phyloP scores from a whole-genome alignment of 2,329 filamentous ascomycete genomes.

The Diaporthe capsici region DNA sequence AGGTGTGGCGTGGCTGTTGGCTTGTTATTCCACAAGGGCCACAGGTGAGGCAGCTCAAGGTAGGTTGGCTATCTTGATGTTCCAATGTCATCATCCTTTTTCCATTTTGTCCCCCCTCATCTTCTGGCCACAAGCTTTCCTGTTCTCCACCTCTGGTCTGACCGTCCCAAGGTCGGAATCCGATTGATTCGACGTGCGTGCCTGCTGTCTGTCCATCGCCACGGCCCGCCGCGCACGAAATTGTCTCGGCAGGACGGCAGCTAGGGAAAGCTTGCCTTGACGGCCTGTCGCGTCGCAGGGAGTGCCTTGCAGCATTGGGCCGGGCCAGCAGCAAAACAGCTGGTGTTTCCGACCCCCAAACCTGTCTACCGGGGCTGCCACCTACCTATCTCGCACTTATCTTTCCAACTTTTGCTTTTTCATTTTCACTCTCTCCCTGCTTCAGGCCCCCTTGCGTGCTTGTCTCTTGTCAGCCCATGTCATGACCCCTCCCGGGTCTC shows the following conservation, averaged over 20 bases:
- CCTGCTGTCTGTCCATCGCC: conserved; percentile 8
- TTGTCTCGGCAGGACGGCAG: conserved; percentile 31
- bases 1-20: conserved; percentile 2
- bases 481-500: conserved; percentile 12
- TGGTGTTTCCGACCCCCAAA: conserved; percentile 24
- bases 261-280: conserved; percentile 20
- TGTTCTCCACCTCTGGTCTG: conserved; percentile 1
- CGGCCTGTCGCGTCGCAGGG: conserved; percentile 12
- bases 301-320: conserved; percentile 19
- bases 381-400: neutral
- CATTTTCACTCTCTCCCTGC: neutral
- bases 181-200: neutral
- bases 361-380: neutral
- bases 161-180: neutral
- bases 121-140: neutral
- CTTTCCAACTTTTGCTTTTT: neutral
- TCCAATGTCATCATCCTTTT: neutral
- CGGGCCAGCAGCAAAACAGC: conserved; percentile 8
- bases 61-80: neutral
- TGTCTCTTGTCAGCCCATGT: conserved; percentile 5
- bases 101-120: neutral
- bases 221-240: conserved; percentile 16
- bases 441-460: neutral
- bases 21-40: neutral
- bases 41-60: neutral